Base-by-base conservation (phyloP, 306 rosid genomes). In the Fagus sylvatica region DNA sequence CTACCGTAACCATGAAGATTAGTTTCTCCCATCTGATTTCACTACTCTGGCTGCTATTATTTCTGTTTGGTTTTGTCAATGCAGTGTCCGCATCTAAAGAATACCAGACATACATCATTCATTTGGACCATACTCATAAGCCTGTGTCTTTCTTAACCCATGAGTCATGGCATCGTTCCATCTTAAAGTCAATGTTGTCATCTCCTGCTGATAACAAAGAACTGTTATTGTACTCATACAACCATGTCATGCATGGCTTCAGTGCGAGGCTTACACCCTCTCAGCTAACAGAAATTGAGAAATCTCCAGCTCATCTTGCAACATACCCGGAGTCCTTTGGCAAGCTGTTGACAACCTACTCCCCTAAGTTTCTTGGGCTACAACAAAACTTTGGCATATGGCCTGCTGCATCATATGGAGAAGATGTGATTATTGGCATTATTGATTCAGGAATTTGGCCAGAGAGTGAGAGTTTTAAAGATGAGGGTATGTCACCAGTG, bases 361-460 rank as follows among this genome's bases (percentile, higher is more conserved):
- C 41, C 8, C 57, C 76, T 7, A 34, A 75, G 36, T 75, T 75
- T 67, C 43, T 81, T 0, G 84, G 80, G 1, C 69, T 81, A 9
- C 7, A 28, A 12, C 42, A 11, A 10, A 32, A 10, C 12, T 41
- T 64, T 30, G 59, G 68, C 19, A 6, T 60, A 19, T 43, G 49
- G 49, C 49, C 3, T 8, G 3, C 49, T 43, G 49, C 49, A 8
- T 43, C 49, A 8, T 43, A 28, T 0, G 65, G 77, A 7, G 6
- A 71, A 28, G 40, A 41, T 9, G 46, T 81, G 41, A 71, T 81
- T 39, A 57, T 69, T 16, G 77, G 78, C 10, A 46, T 76, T 1
- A n/a, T 81, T 6, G 84, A 81, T 30, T 51, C 64, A 0, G 74
- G 80, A 33, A 60, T 81, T 37, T 76, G 84, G 74, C 84, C 77